Percentiles rank a stretch among this genome's conserved stretches.
Conservation (phyloP, 2,329 filamentous ascomycete species). For the Aspergillus unguis region DNA sequence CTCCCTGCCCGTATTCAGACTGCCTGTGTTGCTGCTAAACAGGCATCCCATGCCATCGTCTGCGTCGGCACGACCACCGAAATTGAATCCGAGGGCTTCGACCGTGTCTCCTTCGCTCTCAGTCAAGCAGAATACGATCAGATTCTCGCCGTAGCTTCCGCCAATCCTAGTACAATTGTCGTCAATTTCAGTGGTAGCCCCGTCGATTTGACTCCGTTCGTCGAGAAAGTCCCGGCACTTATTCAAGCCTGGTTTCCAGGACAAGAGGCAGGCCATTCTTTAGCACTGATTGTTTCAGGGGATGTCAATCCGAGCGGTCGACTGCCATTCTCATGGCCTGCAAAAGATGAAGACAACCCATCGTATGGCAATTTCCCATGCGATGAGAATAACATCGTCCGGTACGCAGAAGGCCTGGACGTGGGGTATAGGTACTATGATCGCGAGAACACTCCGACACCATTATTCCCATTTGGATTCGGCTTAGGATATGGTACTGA, state of each 20-base stretch:
- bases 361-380: constrained; percentile 1
- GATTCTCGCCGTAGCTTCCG: not conserved
- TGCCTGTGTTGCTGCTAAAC: not conserved
- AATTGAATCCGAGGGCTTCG: constrained; percentile 6
- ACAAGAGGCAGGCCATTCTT: not conserved
- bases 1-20: not conserved
- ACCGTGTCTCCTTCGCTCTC: not conserved
- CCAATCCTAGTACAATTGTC: not conserved
- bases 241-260: not conserved
- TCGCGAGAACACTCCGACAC: not conserved
- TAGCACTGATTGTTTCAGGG: not conserved
- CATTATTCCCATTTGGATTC: not conserved
- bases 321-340: not conserved
- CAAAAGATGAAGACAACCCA: not conserved
- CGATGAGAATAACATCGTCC: constrained; percentile 1
- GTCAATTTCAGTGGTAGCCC: not conserved
- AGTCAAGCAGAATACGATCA: not conserved
- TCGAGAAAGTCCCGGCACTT: not conserved
- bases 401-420: not conserved
- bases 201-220: not conserved
- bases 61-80: constrained; percentile 5
- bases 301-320: not conserved
- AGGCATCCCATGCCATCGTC: constrained; percentile 1
- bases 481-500: not conserved
- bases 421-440: not conserved